Base-by-base conservation (phyloP, 768 basidiomycete genomes). In the Xerocomellus dryophilus region DNA sequence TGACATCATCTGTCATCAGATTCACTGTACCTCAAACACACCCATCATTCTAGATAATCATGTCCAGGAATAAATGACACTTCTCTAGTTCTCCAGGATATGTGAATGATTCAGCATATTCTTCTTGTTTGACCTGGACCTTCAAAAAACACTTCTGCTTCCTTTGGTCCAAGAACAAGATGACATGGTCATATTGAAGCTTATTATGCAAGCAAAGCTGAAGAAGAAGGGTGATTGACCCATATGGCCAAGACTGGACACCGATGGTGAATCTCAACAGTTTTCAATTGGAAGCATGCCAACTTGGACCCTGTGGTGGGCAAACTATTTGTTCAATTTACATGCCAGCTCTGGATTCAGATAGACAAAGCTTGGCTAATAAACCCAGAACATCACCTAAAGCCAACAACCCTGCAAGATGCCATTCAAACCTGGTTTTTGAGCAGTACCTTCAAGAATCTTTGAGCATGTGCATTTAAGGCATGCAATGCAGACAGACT, bases 1-100 rank as follows among this genome's bases (percentile, higher is more conserved):
- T 8, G 54, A 54, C 1, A 34, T 60, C 5, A 17, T 60, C 0
- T 49, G 45, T 7, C 48, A 60, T 17, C 31, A 60, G 2, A 36
- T 61, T 34, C 41, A 11, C 2, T 50, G 42, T 12, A 53, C 43
- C 7, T 46, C 29, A 5, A 47, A 43, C 2, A 61, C 58, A 1
- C 51, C 51, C 0, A 56, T 60, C 18, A 49, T 60, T 36, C 31
- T 50, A 15, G 44, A 45, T 8, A 21, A 23, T 17, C 58, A 61
- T 53, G 48, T 60, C 0, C 2, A 27, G 1, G 48, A 61, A 39
- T 61, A 57, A 9, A 50, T 61, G 31, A 43, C 57, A 0, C 43
- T 59, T 8, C 59, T 60, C 4, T 23, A 44, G 15, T 60, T 53
- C 3, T 35, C 50, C 4, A 23, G 39, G 3, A 5, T 54, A 0